These are phyloP conservation scores for Nakazawaea ambrosiae DNA, from an alignment of 805 yeast genomes.

Conservation along the genomic window DNA sequence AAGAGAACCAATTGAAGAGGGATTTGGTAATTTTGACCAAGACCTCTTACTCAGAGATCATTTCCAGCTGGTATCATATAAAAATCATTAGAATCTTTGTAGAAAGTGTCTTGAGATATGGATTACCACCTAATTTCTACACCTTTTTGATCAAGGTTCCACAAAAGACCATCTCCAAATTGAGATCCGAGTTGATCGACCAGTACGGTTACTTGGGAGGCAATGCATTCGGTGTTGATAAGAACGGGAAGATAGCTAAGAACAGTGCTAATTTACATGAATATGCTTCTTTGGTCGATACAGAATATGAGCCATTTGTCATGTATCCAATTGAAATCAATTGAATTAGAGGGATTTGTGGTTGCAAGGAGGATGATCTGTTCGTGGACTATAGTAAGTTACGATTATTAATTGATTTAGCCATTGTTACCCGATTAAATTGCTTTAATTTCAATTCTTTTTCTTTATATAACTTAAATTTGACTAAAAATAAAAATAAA, in stretches of 20 bases:
- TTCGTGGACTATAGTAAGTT: too few relatives aligned
- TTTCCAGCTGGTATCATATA: conserved; percentile 84
- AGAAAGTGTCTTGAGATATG: conserved; percentile 91
- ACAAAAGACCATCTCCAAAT: conserved; percentile 38
- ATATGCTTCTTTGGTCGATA: conserved; percentile 87
- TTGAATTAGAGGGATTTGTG: conserved; percentile 14
- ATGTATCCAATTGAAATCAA: conserved; percentile 52
- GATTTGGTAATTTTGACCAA: conserved; percentile 79
- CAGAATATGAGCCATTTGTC: conserved; percentile 95
- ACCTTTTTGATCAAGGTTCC: conserved; percentile 40
- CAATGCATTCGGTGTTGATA: conserved; percentile 68
- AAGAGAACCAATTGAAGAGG: conserved; percentile 64
- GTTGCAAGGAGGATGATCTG: too few relatives aligned
- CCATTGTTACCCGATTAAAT: too few relatives aligned
- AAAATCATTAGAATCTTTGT: conserved; percentile 83
- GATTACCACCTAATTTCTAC: conserved; percentile 89
- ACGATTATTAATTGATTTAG: too few relatives aligned
- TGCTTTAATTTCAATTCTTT: too few relatives aligned
- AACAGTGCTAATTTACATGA: conserved; percentile 62
- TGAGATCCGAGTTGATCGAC: conserved; percentile 62
- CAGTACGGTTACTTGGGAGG: conserved; percentile 91
- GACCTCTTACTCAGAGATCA: conserved; percentile 84
- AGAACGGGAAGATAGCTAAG: conserved; percentile 56
- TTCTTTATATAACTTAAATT: too few relatives aligned
- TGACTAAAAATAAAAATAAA: too few relatives aligned